These are phyloP conservation scores for Blumeriella jaapii DNA, from an alignment of 2,329 filamentous ascomycete genomes.

Conservation along the genomic window DNA sequence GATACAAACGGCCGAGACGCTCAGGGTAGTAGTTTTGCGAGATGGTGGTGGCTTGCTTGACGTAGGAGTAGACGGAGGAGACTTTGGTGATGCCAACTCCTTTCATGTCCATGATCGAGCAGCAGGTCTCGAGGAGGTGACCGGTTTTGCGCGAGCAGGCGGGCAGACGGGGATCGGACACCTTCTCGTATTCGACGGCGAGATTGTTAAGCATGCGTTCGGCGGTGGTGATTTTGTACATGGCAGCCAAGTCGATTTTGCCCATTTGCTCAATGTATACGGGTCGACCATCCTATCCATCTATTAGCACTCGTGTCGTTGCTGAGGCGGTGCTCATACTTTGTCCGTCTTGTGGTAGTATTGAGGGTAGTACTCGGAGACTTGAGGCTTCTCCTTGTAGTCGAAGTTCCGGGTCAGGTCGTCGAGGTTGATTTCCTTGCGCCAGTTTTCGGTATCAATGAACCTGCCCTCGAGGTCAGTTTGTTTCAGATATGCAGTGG, in stretches of 20 bases:
- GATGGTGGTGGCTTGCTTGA: constrained; percentile 73
- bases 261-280: constrained; percentile 96
- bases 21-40: constrained; percentile 99
- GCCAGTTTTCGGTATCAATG: constrained; percentile 80
- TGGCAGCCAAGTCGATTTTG: constrained; percentile 77
- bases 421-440: constrained; percentile 76
- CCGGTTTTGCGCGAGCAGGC: constrained; percentile 89
- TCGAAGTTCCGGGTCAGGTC: constrained; percentile 70
- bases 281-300: constrained; percentile 72
- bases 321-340: constrained; percentile 30
- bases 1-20: constrained; percentile 86
- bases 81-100: constrained; percentile 78
- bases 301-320: constrained; percentile 9
- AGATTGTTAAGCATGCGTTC: constrained; percentile 96
- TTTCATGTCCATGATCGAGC: constrained; percentile 97
- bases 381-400: constrained; percentile 72
- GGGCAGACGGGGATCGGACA: constrained; percentile 83
- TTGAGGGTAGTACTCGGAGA: constrained; percentile 91
- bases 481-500: constrained; percentile 1
- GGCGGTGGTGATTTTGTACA: constrained; percentile 85
- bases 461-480: constrained; percentile 51
- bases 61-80: constrained; percentile 76
- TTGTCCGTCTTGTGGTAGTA: constrained; percentile 98
- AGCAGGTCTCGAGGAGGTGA: constrained; percentile 89
- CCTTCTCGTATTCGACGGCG: constrained; percentile 94